Evolutionary conservation across 306 rosid species (phyloP), one percentile per base, ranked within the genome.

Genomic region (Malus sieversii): DNA sequence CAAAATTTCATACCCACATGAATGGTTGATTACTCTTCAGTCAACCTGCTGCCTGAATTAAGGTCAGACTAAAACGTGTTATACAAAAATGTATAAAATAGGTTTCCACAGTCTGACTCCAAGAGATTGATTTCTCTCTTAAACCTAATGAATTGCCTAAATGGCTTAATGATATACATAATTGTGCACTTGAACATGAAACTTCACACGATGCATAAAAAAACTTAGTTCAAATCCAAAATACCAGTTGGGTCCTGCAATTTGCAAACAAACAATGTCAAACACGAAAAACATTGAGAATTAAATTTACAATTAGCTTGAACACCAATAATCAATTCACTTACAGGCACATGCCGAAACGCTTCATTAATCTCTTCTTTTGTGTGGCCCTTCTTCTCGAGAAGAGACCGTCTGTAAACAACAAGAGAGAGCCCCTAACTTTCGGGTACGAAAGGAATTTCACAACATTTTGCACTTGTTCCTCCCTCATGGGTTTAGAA

Each of bases 401-500:
- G 83, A 87, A 95, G 92, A 58, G 97, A 95, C 46, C 96, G 83
- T 80, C 98, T 84, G 62, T 86, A 92, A 29, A 95, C 73, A 44
- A 95, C 89, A 3, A 97, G 97, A 73, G 97, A 92, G 32, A 35
- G 38, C 97, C 98, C 84, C 68, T 86, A 65, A 95, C 98, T 84
- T 81, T 95, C 2, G 97, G 89, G 27, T 95, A 96, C 0, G 93
- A 91, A 16, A 95, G 90, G 82, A 95, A 92, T 67, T 95, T 92
- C 78, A 95, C 76, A 12, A 97, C 98, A 88, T 95, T 95, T 85
- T 95, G 93, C 60, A 95, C 84, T 83, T 92, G 98, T 13, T 95
- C 98, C 85, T 95, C 97, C 72, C 98, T 84, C 80, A 92, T 72
- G 44, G 97, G 96, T 81, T 95, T 88, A 0, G 89, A 83, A 79